These are phyloP conservation scores for Ophiostoma montium DNA, from an alignment of 2,329 filamentous ascomycete genomes.

Conservation along the genomic window DNA sequence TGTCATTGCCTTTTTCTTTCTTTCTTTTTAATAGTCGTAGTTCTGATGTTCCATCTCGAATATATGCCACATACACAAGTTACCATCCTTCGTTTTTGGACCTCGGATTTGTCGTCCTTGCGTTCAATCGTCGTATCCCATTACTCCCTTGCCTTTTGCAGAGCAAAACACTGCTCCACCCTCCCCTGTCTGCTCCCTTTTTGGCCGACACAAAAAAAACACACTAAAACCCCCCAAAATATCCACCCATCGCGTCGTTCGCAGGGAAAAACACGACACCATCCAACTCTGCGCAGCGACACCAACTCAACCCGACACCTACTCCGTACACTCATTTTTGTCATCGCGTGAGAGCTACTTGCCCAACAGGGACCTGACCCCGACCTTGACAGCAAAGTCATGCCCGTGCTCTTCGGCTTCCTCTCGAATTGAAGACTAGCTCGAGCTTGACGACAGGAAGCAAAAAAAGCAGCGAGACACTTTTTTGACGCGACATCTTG, in stretches of 20 bases:
- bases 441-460: not conserved
- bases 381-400: not conserved
- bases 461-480: not conserved
- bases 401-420: not conserved
- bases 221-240: not conserved
- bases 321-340: not conserved
- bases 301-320: not conserved
- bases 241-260: constrained; percentile 1
- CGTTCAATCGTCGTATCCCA: no score
- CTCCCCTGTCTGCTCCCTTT: not conserved
- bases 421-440: not conserved
- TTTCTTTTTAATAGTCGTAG: no score
- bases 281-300: not conserved
- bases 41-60: no score
- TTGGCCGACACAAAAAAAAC: not conserved
- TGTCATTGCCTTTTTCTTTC: no score
- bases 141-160: not conserved
- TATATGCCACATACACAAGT: no score
- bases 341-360: not conserved
- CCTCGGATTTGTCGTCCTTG: no score
- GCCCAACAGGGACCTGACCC: not conserved
- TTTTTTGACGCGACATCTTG: not conserved
- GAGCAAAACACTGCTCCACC: not conserved
- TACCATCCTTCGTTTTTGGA: no score
- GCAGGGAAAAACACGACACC: constrained; percentile 1